Percentiles rank a stretch among this genome's conserved stretches.
phyloP scores from a whole-genome alignment of 1,284 basidiomycete species.

The Microbotryum intermedium region DNA sequence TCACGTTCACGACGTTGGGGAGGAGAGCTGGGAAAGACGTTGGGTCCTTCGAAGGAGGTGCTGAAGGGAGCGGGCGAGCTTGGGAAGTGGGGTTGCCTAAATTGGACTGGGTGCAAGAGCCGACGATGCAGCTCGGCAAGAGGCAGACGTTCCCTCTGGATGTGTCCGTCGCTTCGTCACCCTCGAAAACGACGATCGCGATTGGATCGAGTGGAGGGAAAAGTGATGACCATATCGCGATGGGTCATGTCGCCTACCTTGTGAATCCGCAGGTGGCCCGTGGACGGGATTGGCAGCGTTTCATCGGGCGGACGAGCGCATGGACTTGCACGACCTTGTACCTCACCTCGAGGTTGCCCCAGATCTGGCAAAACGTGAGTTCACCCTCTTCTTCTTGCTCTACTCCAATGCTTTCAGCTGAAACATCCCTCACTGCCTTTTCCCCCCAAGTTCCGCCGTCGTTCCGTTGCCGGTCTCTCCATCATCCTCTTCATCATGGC shows the following conservation, averaged over 20 bases:
- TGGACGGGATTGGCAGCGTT: slow-evolving; percentile 40
- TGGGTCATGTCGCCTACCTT: too few relatives aligned
- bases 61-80: slow-evolving; percentile 29
- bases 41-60: slow-evolving; percentile 32
- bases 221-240: background rate
- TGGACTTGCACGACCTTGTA: slow-evolving; percentile 88
- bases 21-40: slow-evolving; percentile 28
- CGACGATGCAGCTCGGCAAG: background rate
- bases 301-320: slow-evolving; percentile 77
- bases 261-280: background rate
- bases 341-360: slow-evolving; percentile 79
- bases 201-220: background rate
- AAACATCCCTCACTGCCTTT: background rate
- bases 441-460: slow-evolving; percentile 60
- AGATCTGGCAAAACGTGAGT: slow-evolving; percentile 95
- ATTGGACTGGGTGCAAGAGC: too few relatives aligned
- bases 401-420: background rate
- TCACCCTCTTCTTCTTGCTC: too few relatives aligned
- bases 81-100: background rate
- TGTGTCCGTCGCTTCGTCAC: background rate
- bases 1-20: slow-evolving; percentile 20
- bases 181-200: background rate
- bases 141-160: slow-evolving; percentile 7
- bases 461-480: slow-evolving; percentile 90
- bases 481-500: slow-evolving; percentile 85